phyloP scores from a whole-genome alignment of 2,329 filamentous ascomycete species.

The Microthyrium microscopicum region DNA sequence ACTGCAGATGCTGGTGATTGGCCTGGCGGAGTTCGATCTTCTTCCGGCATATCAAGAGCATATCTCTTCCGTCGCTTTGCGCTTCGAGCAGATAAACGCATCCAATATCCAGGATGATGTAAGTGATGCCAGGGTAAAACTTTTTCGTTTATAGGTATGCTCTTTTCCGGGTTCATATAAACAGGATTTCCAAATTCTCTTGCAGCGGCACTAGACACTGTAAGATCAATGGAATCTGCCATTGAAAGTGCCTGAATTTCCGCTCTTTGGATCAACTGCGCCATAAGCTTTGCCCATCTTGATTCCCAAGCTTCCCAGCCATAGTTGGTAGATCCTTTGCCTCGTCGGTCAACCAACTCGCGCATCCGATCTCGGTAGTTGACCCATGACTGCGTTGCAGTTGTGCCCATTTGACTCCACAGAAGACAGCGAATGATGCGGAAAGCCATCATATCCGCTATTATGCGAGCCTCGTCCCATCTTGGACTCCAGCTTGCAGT shows the following conservation, averaged over 20 bases:
- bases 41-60: conserved; percentile 39
- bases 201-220: conserved; percentile 11
- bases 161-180: conserved; percentile 35
- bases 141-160: conserved; percentile 29
- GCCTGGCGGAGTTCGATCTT: conserved; percentile 38
- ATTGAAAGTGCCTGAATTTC: conserved; percentile 28
- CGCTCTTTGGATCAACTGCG: conserved; percentile 38
- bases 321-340: conserved; percentile 75
- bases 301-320: conserved; percentile 91
- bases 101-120: conserved; percentile 48
- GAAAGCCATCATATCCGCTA: conserved; percentile 68
- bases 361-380: conserved; percentile 56
- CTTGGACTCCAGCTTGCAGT: conserved; percentile 80
- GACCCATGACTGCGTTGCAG: conserved; percentile 67
- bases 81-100: conserved; percentile 35
- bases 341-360: conserved; percentile 65
- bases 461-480: conserved; percentile 81
- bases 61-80: conserved; percentile 31
- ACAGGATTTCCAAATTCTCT: conserved; percentile 19
- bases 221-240: conserved; percentile 12
- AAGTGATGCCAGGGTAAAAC: conserved; percentile 41
- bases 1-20: conserved; percentile 39
- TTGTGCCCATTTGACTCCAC: conserved; percentile 62
- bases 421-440: conserved; percentile 69
- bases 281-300: conserved; percentile 48